Evolutionary conservation across 305 asterid species (phyloP), one percentile per base, ranked within the genome.

Genomic region (Petunia hybrid): DNA sequence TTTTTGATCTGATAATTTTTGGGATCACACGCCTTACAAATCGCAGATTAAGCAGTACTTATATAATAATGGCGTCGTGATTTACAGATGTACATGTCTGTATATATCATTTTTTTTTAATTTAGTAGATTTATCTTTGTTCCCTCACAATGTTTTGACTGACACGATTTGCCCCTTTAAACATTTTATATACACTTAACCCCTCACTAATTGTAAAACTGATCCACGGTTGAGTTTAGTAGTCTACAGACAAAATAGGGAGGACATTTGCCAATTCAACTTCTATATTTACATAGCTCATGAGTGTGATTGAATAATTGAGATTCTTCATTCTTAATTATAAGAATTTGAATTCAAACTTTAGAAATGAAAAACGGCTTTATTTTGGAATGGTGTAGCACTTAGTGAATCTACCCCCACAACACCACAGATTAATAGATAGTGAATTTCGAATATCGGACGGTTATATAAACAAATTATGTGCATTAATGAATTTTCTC

Each of bases 21-120:
- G 68, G 86, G 86, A 84, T 84, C 86, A 77, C 61, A 81, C 82
- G 80, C 86, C 84, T 84, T 36, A 67, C 82, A 22, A 76, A 40
- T 76, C 62, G 73, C 76, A 83, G 53, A 53, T 79, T 55, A 73
- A 73, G 63, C 46, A 73, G 46, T 36, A 51, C 31, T 22, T 22
- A 22, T 12, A 36, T 73, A 73, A 73, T 3, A 73, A 51, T 73
- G 63, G 63, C 78, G 46, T 73, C 63, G 78, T 73, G 78, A 73
- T 73, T 36, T 73, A 73, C 78, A 73, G 78, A 73, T 51, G 36
- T 73, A 41, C 63, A 70, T 70, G 43, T 77, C 51, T 63, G 41
- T 68, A 4, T 45, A 1, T 46, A 31, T 40, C n/a, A 5, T 55
- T 69, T 43, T 31, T 43, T 31, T 3, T 74, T 65, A 55, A 1